A percentile compares a stretch with the other conserved stretches of the same genome.
Evolutionary conservation across 345 rosid genomes (phyloP).

Genomic region (Dimocarpus longan): DNA sequence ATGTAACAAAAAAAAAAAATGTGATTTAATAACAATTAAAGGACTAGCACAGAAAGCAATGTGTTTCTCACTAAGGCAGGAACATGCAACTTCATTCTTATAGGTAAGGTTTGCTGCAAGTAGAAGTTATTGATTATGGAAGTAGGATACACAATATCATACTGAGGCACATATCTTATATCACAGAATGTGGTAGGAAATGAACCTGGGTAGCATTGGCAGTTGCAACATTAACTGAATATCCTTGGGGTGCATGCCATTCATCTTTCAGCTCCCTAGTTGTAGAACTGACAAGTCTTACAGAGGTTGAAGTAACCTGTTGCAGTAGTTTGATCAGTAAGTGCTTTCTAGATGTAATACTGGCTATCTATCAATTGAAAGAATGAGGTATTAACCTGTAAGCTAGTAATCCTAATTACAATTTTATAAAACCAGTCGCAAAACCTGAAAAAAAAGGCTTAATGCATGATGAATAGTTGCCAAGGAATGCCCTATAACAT

Average conservation of each 20-base stretch:
- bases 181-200: constrained; percentile 15
- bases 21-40: neutral
- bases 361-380: neutral
- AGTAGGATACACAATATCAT: neutral
- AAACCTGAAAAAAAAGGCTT: neutral
- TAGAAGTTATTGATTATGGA: neutral
- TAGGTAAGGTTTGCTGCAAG: neutral
- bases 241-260: constrained; percentile 83
- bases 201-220: constrained; percentile 91
- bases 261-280: constrained; percentile 71
- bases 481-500: neutral
- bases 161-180: neutral
- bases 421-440: constrained; percentile 1
- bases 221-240: constrained; percentile 87
- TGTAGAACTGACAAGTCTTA: constrained; percentile 74
- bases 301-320: constrained; percentile 90
- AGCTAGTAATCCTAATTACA: neutral
- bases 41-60: neutral
- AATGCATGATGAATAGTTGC: neutral
- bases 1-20: neutral
- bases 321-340: constrained; percentile 17
- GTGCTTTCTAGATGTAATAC: constrained; percentile 12
- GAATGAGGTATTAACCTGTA: neutral
- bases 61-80: neutral
- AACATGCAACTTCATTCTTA: neutral